Evolutionary conservation across 1,284 basidiomycete genomes (phyloP), one percentile per base, ranked within the genome.

Genomic region (Amylostereum chailletii): DNA sequence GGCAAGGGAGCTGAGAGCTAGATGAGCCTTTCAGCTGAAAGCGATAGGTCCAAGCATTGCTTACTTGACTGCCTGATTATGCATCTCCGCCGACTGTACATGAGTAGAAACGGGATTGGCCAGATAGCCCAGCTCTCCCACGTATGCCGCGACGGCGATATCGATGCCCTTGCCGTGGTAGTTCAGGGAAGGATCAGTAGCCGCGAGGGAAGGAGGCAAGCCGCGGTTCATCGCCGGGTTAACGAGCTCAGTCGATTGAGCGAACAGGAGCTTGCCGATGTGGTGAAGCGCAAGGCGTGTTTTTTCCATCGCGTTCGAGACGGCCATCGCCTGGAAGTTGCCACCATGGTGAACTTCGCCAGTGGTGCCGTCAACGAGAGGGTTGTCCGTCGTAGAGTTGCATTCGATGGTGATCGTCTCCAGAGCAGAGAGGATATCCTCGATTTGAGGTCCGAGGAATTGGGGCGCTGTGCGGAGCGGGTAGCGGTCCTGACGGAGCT

Each of bases 261-360:
- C 76, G 64, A 92, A 94, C 51, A 90, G 69, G 45, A 94, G 68
- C 65, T 90, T 90, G 52, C 90, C 91, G 50, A 93, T 76, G 58
- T 90, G 87, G 56, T 90, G 80, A 32, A 94, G 70, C 2, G 85
- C 76, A 39, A 93, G 77, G 19, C 90, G 83, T 3, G 87, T 86
- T 64, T 90, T 89, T 64, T 94, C 91, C 83, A 93, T 91, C 4
- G 85, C 83, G 51, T 90, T 90, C 5, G 90, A 89, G 48, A 94
- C 79, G 1, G 88, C 75, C 80, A 91, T 88, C 1, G 87, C 89
- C 63, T 90, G 88, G 75, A 93, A 92, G 62, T 91, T 91, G 7
- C 90, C 90, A 26, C 90, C 90, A 56, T 91, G 83, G 62, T 90
- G 86, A 5, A 89, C 74, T 40, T 74, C 67, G 5, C 80, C 81